phyloP scores from a whole-genome alignment of 371 early-diverging fungal genomes.

The Circinella minor region DNA sequence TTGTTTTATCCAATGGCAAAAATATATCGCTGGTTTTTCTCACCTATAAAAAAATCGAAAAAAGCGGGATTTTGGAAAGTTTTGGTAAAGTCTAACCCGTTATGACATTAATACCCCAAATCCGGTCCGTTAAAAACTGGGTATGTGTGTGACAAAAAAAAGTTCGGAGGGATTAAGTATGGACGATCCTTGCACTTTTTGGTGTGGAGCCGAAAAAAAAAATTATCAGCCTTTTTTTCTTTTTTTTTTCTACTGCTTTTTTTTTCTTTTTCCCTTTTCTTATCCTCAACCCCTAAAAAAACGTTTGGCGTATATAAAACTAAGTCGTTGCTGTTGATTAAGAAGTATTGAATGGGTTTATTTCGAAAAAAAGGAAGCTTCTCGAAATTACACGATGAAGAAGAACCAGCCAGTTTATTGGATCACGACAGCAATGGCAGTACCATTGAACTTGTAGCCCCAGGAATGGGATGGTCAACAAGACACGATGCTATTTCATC shows the following conservation, averaged over 20 bases:
- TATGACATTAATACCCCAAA: no score
- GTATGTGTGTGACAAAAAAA: no score
- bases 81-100: no score
- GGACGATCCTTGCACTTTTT: neutral
- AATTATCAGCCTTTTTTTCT: no score
- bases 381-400: conserved; percentile 24
- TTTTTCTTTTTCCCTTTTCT: neutral
- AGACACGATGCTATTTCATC: conserved; percentile 1
- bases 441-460: conserved; percentile 6
- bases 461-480: neutral
- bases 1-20: no score
- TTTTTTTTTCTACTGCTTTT: no score
- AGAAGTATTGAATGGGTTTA: conserved; percentile 15
- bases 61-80: no score
- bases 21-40: no score
- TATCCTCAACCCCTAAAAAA: neutral
- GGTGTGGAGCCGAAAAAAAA: no score
- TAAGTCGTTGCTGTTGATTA: neutral
- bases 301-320: neutral
- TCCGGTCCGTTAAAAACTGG: no score
- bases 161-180: no score
- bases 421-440: conserved; percentile 7
- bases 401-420: conserved; percentile 18
- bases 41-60: no score
- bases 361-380: conserved; percentile 17